Evolutionary conservation across 2,329 filamentous ascomycete species (phyloP), one percentile per base, ranked within the genome.

Genomic region (Sclerotinia glacialis): DNA sequence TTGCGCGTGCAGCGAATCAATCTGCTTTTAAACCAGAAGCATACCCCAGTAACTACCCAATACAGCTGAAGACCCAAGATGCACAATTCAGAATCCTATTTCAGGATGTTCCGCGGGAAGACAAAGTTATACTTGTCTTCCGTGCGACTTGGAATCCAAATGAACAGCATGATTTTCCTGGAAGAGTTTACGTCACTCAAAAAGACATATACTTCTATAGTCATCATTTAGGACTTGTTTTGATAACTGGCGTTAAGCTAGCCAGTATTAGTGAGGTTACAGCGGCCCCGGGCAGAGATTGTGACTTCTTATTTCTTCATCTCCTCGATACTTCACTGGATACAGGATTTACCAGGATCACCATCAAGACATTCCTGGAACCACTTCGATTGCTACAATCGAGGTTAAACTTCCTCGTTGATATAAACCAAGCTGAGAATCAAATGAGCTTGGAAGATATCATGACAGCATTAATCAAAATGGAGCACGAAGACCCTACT

Each of bases 161-260:
- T 71, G 88, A 90, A 64, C 85, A 88, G 71, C 89, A 91, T 77
- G 88, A 91, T 68, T 92, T 98, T 68, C 89, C 89, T 11, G 89
- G 95, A 0, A 87, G 95, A 64, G 88, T 96, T 31, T 99, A 96
- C 76, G 88, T 97, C 68, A 98, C 94, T 0, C 84, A 89, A 0
- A 88, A 89, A 69, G 90, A 93, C 70, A 88, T 99, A 76, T 98
- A 96, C 78, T 98, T 99, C 76, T 99, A 97, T 78, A 96, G 93
- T 73, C 91, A 98, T 74, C 91, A 97, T 75, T 88, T 97, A 76
- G 95, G 95, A 7, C 83, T 99, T 7, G 90, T 98, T 0, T 83
- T 97, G 46, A 91, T 94, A 1, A 94, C 93, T 61, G 86, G 86
- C 21, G 86, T 96, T 61, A 87, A 84, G 65, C 82, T 99, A 67